Evolutionary conservation across 306 rosid genomes (phyloP).

Genomic region (Lathyrus aphaca): DNA sequence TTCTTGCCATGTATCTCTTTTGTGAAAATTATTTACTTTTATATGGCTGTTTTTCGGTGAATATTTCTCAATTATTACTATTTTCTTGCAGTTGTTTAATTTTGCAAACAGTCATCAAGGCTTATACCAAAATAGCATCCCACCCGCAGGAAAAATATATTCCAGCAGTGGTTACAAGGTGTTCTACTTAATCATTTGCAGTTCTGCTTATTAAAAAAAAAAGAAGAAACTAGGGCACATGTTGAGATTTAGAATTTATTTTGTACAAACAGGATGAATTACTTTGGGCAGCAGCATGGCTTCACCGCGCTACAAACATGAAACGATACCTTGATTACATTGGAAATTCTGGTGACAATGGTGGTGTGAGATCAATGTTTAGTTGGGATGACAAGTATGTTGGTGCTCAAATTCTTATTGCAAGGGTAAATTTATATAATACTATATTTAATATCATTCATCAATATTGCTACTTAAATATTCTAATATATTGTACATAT

Average conservation of each 20-base stretch:
- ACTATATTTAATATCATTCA: background rate
- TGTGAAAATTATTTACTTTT: background rate
- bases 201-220: background rate
- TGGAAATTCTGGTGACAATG: slow-evolving; percentile 6
- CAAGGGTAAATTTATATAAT: too few species aligned
- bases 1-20: background rate
- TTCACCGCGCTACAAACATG: slow-evolving; percentile 48
- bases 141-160: slow-evolving; percentile 39
- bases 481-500: background rate
- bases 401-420: slow-evolving; percentile 55
- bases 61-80: background rate
- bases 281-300: slow-evolving; percentile 76
- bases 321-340: slow-evolving; percentile 47
- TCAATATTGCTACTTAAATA: background rate
- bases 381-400: slow-evolving; percentile 68
- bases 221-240: background rate
- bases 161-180: slow-evolving; percentile 69
- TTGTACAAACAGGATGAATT: slow-evolving; percentile 56
- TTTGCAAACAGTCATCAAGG: slow-evolving; percentile 48
- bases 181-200: background rate
- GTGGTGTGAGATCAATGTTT: slow-evolving; percentile 52
- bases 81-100: slow-evolving; percentile 49
- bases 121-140: slow-evolving; percentile 49
- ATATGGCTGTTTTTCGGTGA: background rate
- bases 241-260: background rate